Conservation (phyloP, 2,329 filamentous ascomycete species). For the Immersiporthe knoxdaviesiana region DNA sequence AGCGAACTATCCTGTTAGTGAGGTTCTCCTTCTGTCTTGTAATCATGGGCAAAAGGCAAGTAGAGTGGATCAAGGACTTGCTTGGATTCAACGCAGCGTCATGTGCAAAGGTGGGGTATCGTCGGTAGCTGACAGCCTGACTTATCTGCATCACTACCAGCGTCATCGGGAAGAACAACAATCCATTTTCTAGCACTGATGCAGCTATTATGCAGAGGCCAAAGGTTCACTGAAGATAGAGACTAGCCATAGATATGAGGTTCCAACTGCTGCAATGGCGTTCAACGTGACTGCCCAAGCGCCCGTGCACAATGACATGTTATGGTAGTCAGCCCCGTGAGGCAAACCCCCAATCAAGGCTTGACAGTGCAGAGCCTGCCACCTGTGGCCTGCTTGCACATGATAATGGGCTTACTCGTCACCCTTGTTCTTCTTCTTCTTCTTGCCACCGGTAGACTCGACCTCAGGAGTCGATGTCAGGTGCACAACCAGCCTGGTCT, state of each 20-base stretch:
- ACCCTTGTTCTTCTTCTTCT: constrained; percentile 62
- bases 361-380: neutral
- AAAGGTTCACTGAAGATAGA: neutral
- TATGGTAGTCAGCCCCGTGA: neutral
- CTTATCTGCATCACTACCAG: neutral
- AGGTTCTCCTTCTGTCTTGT: neutral
- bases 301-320: neutral
- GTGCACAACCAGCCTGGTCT: constrained; percentile 85
- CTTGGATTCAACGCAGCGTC: neutral
- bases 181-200: neutral
- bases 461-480: constrained; percentile 68
- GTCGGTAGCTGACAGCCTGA: neutral
- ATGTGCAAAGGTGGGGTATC: neutral
- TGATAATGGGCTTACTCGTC: constrained; percentile 43
- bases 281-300: neutral
- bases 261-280: neutral
- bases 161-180: neutral
- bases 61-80: neutral
- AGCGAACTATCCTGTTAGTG: neutral
- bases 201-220: neutral
- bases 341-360: neutral
- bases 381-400: too few species aligned
- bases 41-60: neutral
- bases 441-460: constrained; percentile 60
- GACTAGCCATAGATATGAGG: neutral